Evolutionary conservation across 2,329 filamentous ascomycete genomes (phyloP).

Genomic region (Rhynchosporium agropyri): DNA sequence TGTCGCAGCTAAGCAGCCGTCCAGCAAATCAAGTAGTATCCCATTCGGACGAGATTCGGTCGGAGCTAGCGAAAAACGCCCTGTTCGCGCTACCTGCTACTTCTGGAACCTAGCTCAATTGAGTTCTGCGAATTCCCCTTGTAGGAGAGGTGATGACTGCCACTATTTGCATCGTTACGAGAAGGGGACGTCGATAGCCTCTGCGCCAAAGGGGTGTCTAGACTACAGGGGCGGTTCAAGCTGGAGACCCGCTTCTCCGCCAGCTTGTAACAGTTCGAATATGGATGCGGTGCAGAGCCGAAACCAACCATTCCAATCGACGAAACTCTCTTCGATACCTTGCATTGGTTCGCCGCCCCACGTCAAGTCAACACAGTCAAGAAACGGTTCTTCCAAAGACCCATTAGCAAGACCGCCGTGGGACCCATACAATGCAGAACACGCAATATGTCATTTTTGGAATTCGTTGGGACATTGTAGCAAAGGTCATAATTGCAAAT

Average conservation of each 20-base stretch:
- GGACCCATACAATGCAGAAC: conserved; percentile 19
- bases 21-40: not conserved
- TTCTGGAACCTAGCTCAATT: conserved; percentile 23
- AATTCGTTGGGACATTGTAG: conserved; percentile 18
- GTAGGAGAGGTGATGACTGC: conserved; percentile 16
- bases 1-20: not conserved
- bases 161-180: conserved; percentile 19
- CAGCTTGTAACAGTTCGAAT: not conserved
- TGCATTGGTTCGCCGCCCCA: not conserved
- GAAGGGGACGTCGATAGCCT: not conserved
- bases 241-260: not conserved
- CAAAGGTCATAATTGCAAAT: conserved; percentile 23
- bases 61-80: not conserved
- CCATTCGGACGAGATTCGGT: not conserved
- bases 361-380: not conserved
- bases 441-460: conserved; percentile 30
- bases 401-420: conserved; percentile 15
- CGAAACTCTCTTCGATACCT: not conserved
- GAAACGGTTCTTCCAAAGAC: not conserved
- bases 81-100: conserved; percentile 17
- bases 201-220: not conserved
- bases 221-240: not conserved
- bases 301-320: not conserved
- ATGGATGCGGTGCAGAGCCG: not conserved
- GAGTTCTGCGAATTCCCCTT: not conserved